Base-by-base conservation (phyloP, 1,284 basidiomycete species). In the Trichosporon asahii region DNA sequence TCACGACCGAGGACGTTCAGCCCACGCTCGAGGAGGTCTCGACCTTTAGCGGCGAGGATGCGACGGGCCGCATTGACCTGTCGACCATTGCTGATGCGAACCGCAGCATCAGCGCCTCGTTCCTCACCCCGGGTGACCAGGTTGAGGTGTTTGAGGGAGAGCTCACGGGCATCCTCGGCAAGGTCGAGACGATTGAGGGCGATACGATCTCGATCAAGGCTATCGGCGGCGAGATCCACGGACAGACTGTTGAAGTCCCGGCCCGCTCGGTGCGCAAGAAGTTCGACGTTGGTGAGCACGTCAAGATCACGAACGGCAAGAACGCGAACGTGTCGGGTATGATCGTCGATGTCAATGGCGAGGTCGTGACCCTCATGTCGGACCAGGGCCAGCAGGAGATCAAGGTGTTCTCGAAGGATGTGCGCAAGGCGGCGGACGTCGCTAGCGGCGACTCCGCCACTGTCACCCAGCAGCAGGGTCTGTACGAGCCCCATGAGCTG, bases 101-200 rank as follows among this genome's bases (percentile, higher is more conserved):
- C 73, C 75, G 76, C 67, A 76, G 77, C 63, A 69, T 79, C 18
- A 75, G 77, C 7, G 90, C 94, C 44, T 89, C 91, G 9, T 92
- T 95, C 4, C 85, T 99, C n/a, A 94, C 97, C 79, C 96, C 96
- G 0, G 97, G 96, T 70, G 96, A 99, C 83, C 93, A 96, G 76
- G 90, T 99, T 67, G 96, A 99, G 81, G 94, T 99, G 35, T 95
- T 94, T 76, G 95, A 98, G 82, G 96, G 97, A 53, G 95, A 98
- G 83, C 94, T 98, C 80, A 87, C 92, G 2, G 96, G 97, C 74
- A 89, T 98, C 33, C 90, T 93, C 74, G 97, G 97, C 84, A 89
- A 90, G 2, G 93, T 99, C 35, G 92, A 95, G 72, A 90, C 94
- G 68, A 92, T 99, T 75, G 87, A 88, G 44, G 90, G 91, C 75